These are phyloP conservation scores for Teratosphaeria destructans DNA, from an alignment of 2,329 filamentous ascomycete species.

Conservation along the genomic window DNA sequence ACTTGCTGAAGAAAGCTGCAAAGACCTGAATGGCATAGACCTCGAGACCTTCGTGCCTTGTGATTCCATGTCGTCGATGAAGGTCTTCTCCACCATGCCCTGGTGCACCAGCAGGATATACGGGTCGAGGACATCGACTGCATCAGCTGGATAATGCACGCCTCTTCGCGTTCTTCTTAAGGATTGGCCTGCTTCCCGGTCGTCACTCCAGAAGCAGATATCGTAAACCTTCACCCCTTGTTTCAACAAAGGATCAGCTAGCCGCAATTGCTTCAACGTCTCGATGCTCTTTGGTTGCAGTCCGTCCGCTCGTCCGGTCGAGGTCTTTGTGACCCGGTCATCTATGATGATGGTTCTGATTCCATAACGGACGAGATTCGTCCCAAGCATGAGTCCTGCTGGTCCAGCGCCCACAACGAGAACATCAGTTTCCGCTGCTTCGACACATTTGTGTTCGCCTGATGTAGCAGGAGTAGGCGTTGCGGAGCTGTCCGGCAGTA, in stretches of 20 bases:
- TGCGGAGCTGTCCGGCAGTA: neutral
- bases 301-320: neutral
- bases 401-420: constrained; percentile 60
- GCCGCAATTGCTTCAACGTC: neutral
- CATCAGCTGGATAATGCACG: constrained; percentile 18
- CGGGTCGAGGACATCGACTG: constrained; percentile 45
- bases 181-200: neutral
- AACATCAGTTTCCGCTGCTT: constrained; percentile 71
- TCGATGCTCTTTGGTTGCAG: neutral
- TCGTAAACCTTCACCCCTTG: constrained; percentile 63
- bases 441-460: constrained; percentile 54
- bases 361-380: neutral
- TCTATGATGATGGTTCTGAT: neutral
- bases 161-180: neutral
- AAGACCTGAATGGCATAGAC: constrained; percentile 20
- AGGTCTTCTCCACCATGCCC: constrained; percentile 62
- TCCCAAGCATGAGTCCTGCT: constrained; percentile 24
- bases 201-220: constrained; percentile 55
- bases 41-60: neutral
- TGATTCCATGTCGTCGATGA: constrained; percentile 49
- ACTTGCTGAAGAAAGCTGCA: constrained; percentile 15
- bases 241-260: constrained; percentile 53
- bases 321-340: neutral
- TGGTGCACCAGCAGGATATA: constrained; percentile 51
- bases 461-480: neutral